phyloP scores from a whole-genome alignment of 164 flowering plant species.

The Aristolochia californica region DNA sequence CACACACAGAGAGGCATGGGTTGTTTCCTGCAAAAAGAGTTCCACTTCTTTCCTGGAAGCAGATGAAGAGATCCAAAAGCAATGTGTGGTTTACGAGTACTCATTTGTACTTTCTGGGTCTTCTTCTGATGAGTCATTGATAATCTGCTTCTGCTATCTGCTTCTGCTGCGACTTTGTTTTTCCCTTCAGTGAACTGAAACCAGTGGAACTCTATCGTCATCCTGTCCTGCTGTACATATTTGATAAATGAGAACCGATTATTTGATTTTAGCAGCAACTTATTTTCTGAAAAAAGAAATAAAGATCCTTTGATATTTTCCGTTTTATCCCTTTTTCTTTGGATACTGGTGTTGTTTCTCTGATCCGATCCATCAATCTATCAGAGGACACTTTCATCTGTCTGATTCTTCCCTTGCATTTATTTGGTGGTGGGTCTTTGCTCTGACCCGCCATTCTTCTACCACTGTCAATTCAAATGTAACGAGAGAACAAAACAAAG shows the following conservation, averaged over 20 bases:
- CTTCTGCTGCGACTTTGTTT: background rate
- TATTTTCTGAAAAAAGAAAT: no score
- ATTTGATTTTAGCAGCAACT: no score
- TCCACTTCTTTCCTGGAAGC: background rate
- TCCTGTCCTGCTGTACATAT: no score
- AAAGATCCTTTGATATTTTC: background rate
- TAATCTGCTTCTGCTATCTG: no score
- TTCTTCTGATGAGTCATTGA: background rate
- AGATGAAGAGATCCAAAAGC: background rate
- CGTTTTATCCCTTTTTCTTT: background rate
- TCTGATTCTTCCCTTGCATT: slow-evolving; percentile 25
- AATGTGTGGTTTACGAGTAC: background rate
- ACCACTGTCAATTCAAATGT: slow-evolving; percentile 6
- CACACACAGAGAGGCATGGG: background rate
- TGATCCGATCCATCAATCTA: slow-evolving; percentile 8
- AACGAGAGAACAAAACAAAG: background rate
- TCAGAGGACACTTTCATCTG: slow-evolving; percentile 1
- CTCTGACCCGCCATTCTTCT: slow-evolving; percentile 10
- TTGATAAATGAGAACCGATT: no score
- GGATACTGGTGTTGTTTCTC: background rate
- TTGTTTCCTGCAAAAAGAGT: background rate
- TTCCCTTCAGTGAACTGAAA: background rate
- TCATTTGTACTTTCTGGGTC: background rate
- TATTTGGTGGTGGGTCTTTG: slow-evolving; percentile 8
- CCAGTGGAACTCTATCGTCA: no score